Percentiles rank a stretch among this genome's conserved stretches.
Conservation (phyloP, 164 flowering plant genomes). For the Houttuynia cordata region DNA sequence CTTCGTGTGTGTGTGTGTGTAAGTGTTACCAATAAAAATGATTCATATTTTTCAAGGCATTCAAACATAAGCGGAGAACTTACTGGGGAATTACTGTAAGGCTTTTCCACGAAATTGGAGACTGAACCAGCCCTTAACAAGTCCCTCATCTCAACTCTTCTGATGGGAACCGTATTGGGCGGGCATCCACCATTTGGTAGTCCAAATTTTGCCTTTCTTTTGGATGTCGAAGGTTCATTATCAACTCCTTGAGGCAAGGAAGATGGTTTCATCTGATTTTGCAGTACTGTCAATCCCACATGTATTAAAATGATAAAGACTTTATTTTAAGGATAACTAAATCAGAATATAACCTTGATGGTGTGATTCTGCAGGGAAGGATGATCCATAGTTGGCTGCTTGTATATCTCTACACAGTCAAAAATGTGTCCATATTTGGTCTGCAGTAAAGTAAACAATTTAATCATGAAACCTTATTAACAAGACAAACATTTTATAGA, state of each 20-base stretch:
- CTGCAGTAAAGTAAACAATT: too few species aligned
- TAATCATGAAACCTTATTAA: too few species aligned
- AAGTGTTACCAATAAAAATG: too few species aligned
- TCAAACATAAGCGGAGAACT: neutral
- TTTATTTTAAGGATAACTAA: too few species aligned
- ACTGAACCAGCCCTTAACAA: neutral
- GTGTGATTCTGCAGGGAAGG: neutral
- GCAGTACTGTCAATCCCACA: too few species aligned
- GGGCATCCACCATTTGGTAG: neutral
- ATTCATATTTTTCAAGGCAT: too few species aligned
- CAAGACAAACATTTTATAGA: too few species aligned
- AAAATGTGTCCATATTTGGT: neutral
- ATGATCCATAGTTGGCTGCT: neutral
- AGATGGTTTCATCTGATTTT: neutral
- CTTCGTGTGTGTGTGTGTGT: too few species aligned
- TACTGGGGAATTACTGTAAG: neutral
- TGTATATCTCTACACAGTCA: neutral
- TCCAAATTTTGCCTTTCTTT: neutral
- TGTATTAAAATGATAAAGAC: too few species aligned
- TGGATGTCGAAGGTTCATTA: neutral
- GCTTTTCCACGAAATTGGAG: neutral
- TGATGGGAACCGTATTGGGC: neutral
- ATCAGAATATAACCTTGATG: too few species aligned
- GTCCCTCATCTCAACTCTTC: neutral
- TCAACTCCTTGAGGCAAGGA: neutral